These are phyloP conservation scores for Juglanconis sp. DNA, from an alignment of 2,329 filamentous ascomycete genomes.

Conservation along the genomic window DNA sequence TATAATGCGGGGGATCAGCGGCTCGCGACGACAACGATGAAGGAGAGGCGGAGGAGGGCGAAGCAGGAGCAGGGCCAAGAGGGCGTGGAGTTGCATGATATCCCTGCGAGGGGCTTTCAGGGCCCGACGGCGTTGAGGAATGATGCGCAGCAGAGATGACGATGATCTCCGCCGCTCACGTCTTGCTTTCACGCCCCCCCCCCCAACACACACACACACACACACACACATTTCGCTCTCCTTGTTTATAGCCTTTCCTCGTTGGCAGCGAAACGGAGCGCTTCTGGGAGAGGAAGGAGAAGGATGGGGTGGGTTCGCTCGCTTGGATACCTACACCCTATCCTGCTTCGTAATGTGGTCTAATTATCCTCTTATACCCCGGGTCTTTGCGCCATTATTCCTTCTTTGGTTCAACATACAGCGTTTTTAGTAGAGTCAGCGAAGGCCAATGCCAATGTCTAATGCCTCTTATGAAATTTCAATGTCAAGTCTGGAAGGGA, in stretches of 20 bases:
- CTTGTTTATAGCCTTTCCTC: not conserved
- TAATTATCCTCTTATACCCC: not conserved
- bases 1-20: constrained; percentile 83
- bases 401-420: not conserved
- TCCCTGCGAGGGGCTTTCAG: constrained; percentile 50
- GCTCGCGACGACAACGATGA: constrained; percentile 54
- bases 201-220: too few species aligned
- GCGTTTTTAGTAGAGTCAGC: not conserved
- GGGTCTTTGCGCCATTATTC: not conserved
- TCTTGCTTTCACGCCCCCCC: too few species aligned
- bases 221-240: too few species aligned
- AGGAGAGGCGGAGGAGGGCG: constrained; percentile 37
- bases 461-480: not conserved
- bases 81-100: constrained; percentile 71
- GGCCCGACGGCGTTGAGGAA: constrained; percentile 48
- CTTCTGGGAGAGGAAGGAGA: too few species aligned
- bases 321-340: not conserved
- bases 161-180: too few species aligned
- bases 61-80: constrained; percentile 30
- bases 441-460: not conserved
- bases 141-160: not conserved
- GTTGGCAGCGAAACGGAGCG: not conserved
- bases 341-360: not conserved
- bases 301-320: not conserved
- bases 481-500: too few species aligned